Evolutionary conservation across 352 stramenopile genomes (phyloP).

Genomic region (Phytophthora pseudosyringae): DNA sequence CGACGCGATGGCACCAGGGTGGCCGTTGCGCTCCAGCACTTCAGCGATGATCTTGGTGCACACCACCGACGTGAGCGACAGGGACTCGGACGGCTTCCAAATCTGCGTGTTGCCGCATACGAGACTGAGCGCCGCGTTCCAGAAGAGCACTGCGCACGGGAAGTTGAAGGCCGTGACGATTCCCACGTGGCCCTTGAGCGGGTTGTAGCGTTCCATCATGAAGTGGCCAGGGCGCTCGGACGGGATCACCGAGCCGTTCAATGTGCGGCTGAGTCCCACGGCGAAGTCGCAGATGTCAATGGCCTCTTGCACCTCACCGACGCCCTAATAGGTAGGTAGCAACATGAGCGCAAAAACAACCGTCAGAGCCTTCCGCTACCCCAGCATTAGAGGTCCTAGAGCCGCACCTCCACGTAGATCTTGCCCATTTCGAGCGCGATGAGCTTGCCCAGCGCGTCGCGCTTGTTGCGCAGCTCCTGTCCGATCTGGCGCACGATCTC

Average conservation of each 20-base stretch:
- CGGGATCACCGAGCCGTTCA: slow-evolving; percentile 91
- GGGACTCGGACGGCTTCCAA: slow-evolving; percentile 92
- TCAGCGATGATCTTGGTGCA: slow-evolving; percentile 92
- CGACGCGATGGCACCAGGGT: slow-evolving; percentile 85
- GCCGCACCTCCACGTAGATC: slow-evolving; percentile 85
- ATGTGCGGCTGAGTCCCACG: slow-evolving; percentile 87
- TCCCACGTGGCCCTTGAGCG: slow-evolving; percentile 91
- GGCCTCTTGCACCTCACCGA: slow-evolving; percentile 94
- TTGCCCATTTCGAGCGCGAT: slow-evolving; percentile 95
- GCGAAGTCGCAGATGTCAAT: slow-evolving; percentile 96
- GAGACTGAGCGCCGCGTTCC: slow-evolving; percentile 91
- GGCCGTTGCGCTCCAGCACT: slow-evolving; percentile 87
- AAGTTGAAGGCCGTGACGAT: slow-evolving; percentile 97
- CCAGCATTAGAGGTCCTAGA: not conserved
- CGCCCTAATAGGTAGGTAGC: slow-evolving; percentile 56
- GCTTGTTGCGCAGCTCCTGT: slow-evolving; percentile 89
- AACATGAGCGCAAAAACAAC: slow-evolving; percentile 8
- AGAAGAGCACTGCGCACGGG: slow-evolving; percentile 90
- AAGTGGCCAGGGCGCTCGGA: slow-evolving; percentile 92
- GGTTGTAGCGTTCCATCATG: slow-evolving; percentile 95
- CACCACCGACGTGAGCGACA: slow-evolving; percentile 90
- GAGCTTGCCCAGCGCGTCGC: slow-evolving; percentile 89
- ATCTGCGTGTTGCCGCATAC: slow-evolving; percentile 93
- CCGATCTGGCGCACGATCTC: slow-evolving; percentile 94
- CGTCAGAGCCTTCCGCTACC: slow-evolving; percentile 7